Evolutionary conservation across 2,329 filamentous ascomycete species (phyloP).

Genomic region (Chaetoscypha palmicola): DNA sequence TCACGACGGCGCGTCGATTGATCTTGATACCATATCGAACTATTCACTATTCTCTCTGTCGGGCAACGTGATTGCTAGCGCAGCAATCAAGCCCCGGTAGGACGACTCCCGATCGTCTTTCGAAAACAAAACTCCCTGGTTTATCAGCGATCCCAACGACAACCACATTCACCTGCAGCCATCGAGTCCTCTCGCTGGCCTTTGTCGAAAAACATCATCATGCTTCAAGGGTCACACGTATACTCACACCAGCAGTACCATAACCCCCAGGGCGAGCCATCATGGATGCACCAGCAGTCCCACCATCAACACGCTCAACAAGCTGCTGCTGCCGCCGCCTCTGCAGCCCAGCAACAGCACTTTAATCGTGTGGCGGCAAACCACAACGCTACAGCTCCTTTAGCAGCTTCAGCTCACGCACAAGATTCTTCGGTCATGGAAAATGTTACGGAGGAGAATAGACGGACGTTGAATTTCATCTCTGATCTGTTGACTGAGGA

Average conservation of each 20-base stretch:
- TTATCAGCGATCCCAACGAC: too few relatives aligned
- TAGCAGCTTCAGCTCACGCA: constrained; percentile 39
- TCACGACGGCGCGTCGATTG: background rate
- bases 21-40: background rate
- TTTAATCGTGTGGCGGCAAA: constrained; percentile 67
- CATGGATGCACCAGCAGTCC: constrained; percentile 54
- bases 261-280: constrained; percentile 50
- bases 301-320: constrained; percentile 36
- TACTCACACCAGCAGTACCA: constrained; percentile 62
- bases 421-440: constrained; percentile 56
- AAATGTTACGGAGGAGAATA: constrained; percentile 78
- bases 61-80: constrained; percentile 10
- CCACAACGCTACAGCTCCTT: constrained; percentile 42
- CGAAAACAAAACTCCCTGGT: background rate
- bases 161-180: background rate
- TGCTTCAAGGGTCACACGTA: constrained; percentile 57
- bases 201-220: constrained; percentile 30
- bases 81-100: constrained; percentile 10
- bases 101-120: background rate
- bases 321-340: constrained; percentile 29
- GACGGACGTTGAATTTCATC: constrained; percentile 86
- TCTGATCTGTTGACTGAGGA: constrained; percentile 82
- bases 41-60: constrained; percentile 2
- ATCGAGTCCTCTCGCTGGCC: constrained; percentile 6
- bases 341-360: constrained; percentile 42